Base-by-base conservation (phyloP, 352 stramenopile species). In the Phytophthora pistaciae region DNA sequence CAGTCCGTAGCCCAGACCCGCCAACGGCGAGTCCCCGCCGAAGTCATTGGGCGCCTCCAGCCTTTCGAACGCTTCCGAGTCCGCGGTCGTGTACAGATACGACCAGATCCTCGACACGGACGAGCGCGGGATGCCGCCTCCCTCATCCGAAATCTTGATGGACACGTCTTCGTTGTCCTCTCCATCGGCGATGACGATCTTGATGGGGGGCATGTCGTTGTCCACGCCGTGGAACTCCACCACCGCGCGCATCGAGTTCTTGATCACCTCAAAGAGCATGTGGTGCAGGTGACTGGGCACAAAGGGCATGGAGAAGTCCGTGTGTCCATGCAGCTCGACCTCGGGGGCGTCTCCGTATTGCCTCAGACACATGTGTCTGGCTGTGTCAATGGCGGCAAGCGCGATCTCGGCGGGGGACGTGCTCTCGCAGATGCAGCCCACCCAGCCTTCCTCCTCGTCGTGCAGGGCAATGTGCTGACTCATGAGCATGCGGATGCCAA, bases 91-190 rank as follows among this genome's bases (percentile, higher is more conserved):
- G 83, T 99, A 99, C 10, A 99, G 83, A 84, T 99, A 99, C 58
- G 91, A 98, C 97, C 98, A 99, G 72, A 99, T 99, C 48, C 98
- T 94, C 38, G 96, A 97, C 72, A 99, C 97, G 14, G 99, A 98
- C 48, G 92, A 99, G 46, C 98, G 91, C 20, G 96, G 94, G 75
- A 99, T 99, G 56, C 98, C 98, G 50, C 98, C 98, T 36, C 98
- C 98, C 84, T 99, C 98, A 79, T 99, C 98, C 60, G 92, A 98
- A 56, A 99, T 98, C 87, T 99, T 99, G 62, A 99, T 99, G 48
- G 99, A 98, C 42, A 99, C 93, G 80, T 99, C 98, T 80, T 99
- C 97, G 74, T 99, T 99, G 61, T 99, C 93, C 60, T 99, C 96
- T 64, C 98, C 98, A 77, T 99, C 98, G 0, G 98, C 98, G 81